Conservation (phyloP, 345 rosid genomes). For the Lumnitzera littorea region DNA sequence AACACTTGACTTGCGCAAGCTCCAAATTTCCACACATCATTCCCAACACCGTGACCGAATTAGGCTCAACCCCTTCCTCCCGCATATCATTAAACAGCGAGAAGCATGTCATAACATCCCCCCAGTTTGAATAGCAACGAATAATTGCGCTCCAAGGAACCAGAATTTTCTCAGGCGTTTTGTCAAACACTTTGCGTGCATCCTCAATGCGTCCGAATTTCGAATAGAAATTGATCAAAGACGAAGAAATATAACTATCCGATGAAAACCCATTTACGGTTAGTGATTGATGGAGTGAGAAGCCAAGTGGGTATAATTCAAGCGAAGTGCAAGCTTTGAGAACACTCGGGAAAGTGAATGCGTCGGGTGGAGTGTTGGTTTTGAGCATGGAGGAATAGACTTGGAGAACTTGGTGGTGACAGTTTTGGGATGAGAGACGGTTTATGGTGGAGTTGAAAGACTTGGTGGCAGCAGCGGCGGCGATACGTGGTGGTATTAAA, state of each 20-base stretch:
- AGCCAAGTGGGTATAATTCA: conserved; percentile 29
- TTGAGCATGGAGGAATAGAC: conserved; percentile 33
- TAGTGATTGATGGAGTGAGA: conserved; percentile 37
- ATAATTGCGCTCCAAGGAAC: conserved; percentile 47
- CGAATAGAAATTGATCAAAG: conserved; percentile 36
- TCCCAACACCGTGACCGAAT: conserved; percentile 47
- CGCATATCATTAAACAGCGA: conserved; percentile 40
- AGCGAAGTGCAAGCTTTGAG: conserved; percentile 50
- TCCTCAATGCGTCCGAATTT: conserved; percentile 16
- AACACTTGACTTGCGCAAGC: conserved; percentile 28
- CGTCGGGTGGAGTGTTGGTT: conserved; percentile 20
- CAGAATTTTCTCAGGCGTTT: conserved; percentile 36
- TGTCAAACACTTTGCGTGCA: conserved; percentile 46
- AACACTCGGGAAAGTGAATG: conserved; percentile 40
- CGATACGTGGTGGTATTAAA: background rate
- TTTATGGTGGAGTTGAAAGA: conserved; percentile 26
- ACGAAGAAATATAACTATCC: conserved; percentile 42
- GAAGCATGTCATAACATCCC: conserved; percentile 23
- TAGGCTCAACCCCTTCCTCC: conserved; percentile 27
- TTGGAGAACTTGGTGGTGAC: conserved; percentile 23
- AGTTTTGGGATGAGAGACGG: conserved; percentile 33
- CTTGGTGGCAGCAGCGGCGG: conserved; percentile 20
- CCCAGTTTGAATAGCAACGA: conserved; percentile 39
- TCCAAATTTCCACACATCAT: conserved; percentile 35
- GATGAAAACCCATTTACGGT: conserved; percentile 43